Evolutionary conservation across 345 rosid species (phyloP).

Genomic region (Balakata baccata): DNA sequence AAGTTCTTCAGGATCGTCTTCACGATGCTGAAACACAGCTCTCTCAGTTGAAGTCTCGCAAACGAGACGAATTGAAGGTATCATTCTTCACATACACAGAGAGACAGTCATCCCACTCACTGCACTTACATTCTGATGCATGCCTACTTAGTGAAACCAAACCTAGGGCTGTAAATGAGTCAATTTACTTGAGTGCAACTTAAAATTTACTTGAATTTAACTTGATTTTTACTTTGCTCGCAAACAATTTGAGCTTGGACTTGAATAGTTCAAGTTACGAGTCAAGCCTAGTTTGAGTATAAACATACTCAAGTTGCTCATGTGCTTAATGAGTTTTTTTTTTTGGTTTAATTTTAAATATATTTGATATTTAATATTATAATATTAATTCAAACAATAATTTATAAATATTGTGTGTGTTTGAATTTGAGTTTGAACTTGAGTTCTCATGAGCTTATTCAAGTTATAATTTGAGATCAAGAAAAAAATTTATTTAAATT

Average conservation of each 20-base stretch:
- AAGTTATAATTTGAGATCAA: too few species aligned
- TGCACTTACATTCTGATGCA: neutral
- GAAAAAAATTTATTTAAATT: too few species aligned
- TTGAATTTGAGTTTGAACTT: too few species aligned
- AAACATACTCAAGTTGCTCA: neutral
- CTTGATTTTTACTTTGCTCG: neutral
- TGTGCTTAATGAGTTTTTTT: neutral
- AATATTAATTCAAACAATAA: too few species aligned
- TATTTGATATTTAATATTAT: too few species aligned
- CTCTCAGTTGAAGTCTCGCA: slow-evolving; percentile 79
- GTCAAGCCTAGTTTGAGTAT: too few species aligned
- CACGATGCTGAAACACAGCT: slow-evolving; percentile 90
- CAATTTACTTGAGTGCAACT: neutral
- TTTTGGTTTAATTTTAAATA: too few species aligned
- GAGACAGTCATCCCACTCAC: neutral
- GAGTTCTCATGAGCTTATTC: too few species aligned
- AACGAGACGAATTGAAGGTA: slow-evolving; percentile 97
- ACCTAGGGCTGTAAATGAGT: neutral
- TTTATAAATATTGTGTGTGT: too few species aligned
- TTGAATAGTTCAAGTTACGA: too few species aligned
- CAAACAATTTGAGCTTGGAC: neutral
- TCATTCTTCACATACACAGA: neutral
- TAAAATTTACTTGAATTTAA: neutral
- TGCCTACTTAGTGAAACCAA: neutral
- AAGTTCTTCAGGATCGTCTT: slow-evolving; percentile 83